Evolutionary conservation across 1,139 yeast genomes (phyloP).

Genomic region (Kluyveromyces sp.): DNA sequence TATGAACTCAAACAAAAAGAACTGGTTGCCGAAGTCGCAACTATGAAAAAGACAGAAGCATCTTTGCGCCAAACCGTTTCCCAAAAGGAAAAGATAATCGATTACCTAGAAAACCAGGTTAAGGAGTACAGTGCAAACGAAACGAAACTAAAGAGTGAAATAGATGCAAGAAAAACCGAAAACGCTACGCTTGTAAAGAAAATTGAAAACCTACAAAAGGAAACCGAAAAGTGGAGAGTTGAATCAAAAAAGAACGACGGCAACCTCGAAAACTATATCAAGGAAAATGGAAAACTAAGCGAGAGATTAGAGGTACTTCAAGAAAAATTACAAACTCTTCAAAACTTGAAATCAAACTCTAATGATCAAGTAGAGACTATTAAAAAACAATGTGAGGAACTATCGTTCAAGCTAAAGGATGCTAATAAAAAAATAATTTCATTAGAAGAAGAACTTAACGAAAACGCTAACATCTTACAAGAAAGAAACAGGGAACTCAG

Average conservation of each 20-base stretch:
- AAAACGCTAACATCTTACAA: slow-evolving; percentile 61
- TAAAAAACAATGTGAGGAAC: slow-evolving; percentile 72
- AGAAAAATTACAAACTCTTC: slow-evolving; percentile 42
- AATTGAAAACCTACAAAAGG: slow-evolving; percentile 30
- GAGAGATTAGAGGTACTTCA: slow-evolving; percentile 47
- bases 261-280: slow-evolving; percentile 38
- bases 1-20: slow-evolving; percentile 27
- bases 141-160: slow-evolving; percentile 20
- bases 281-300: slow-evolving; percentile 45
- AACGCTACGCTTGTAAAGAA: slow-evolving; percentile 22
- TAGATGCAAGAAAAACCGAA: slow-evolving; percentile 20
- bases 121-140: slow-evolving; percentile 29
- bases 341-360: slow-evolving; percentile 41
- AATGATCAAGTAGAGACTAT: slow-evolving; percentile 50
- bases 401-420: slow-evolving; percentile 61
- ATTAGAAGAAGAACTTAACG: slow-evolving; percentile 73
- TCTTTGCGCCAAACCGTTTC: slow-evolving; percentile 19
- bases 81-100: slow-evolving; percentile 45
- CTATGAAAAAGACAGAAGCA: slow-evolving; percentile 26
- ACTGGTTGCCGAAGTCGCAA: slow-evolving; percentile 31
- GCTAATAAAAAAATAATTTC: slow-evolving; percentile 51
- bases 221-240: slow-evolving; percentile 35
- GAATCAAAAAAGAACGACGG: slow-evolving; percentile 38
- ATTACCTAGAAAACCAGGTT: slow-evolving; percentile 38
- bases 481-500: slow-evolving; percentile 76